Percentiles rank a stretch among this genome's conserved stretches.
Evolutionary conservation across 495 filamentous ascomycete species (phyloP).

Genomic region (Hypoxylon fragiforme): DNA sequence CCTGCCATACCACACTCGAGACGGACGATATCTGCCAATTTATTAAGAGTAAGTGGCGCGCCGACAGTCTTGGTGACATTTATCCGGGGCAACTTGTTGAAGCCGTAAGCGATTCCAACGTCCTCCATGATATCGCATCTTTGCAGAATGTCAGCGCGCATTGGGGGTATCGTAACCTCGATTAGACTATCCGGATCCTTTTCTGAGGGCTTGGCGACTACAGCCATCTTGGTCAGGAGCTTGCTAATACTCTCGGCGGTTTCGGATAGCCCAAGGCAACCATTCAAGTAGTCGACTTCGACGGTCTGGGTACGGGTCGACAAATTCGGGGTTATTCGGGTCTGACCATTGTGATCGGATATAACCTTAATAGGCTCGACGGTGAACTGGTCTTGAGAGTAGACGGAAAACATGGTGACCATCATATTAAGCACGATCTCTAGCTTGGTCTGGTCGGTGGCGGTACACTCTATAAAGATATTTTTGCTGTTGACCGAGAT

Average conservation of each 20-base stretch:
- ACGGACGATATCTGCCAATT: constrained; percentile 88
- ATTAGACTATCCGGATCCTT: constrained; percentile 62
- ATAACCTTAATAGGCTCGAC: constrained; percentile 91
- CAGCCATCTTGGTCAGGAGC: constrained; percentile 84
- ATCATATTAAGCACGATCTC: constrained; percentile 95
- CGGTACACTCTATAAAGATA: constrained; percentile 95
- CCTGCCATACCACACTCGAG: constrained; percentile 90
- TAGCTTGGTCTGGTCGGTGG: constrained; percentile 94
- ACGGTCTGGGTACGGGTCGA: constrained; percentile 73
- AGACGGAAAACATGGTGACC: constrained; percentile 95
- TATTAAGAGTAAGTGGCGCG: constrained; percentile 88
- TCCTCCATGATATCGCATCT: constrained; percentile 99
- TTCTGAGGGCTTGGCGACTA: constrained; percentile 69
- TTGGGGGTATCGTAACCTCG: constrained; percentile 81
- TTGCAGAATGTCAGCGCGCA: constrained; percentile 91
- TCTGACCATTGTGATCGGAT: constrained; percentile 86
- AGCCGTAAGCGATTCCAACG: constrained; percentile 91
- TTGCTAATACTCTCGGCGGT: constrained; percentile 71
- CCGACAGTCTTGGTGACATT: constrained; percentile 87
- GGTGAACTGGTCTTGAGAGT: constrained; percentile 85
- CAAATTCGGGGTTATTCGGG: constrained; percentile 77
- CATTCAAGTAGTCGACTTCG: constrained; percentile 89
- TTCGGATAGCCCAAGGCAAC: constrained; percentile 80
- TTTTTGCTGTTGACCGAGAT: constrained; percentile 88
- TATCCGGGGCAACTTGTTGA: constrained; percentile 85